Evolutionary conservation across 108 stramenopile genomes (phyloP).

Genomic region (Skeletonema costatum): DNA sequence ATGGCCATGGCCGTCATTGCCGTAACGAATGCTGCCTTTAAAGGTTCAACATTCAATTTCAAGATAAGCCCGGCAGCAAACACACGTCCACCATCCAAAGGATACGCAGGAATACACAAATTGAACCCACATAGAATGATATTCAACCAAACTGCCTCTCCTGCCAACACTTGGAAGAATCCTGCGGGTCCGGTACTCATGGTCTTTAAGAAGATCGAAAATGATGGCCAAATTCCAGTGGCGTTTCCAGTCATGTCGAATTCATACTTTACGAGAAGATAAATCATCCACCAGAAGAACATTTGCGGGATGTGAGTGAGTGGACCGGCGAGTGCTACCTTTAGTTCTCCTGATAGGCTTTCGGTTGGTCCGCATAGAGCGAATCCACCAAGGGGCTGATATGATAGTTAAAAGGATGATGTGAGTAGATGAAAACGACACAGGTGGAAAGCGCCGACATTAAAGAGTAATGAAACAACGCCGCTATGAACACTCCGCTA

Average conservation of each 20-base stretch:
- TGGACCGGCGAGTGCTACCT: slow-evolving; percentile 51
- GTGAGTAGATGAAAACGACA: neutral
- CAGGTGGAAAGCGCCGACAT: neutral
- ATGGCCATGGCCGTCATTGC: slow-evolving; percentile 37
- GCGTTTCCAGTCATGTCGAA: neutral
- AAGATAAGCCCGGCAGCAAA: slow-evolving; percentile 43
- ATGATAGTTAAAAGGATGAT: neutral
- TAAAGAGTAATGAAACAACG: neutral
- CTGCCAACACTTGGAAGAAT: slow-evolving; percentile 36
- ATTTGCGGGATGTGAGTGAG: slow-evolving; percentile 47
- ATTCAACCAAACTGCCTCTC: slow-evolving; percentile 41
- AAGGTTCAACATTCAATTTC: slow-evolving; percentile 13
- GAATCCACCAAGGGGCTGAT: slow-evolving; percentile 49
- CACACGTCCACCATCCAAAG: slow-evolving; percentile 49
- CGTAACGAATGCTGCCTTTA: slow-evolving; percentile 36
- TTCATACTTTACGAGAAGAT: neutral
- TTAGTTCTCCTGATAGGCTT: slow-evolving; percentile 34
- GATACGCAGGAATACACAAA: slow-evolving; percentile 36
- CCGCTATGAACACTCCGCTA: too few species aligned
- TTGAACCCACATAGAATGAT: slow-evolving; percentile 37
- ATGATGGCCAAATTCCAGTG: neutral
- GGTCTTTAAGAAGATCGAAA: slow-evolving; percentile 11
- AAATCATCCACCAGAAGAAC: slow-evolving; percentile 48
- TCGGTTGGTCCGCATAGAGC: slow-evolving; percentile 48
- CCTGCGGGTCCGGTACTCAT: slow-evolving; percentile 25